Evolutionary conservation across 2,329 filamentous ascomycete species (phyloP), one percentile per base, ranked within the genome.

Genomic region (Trichoderma afroharzianum): DNA sequence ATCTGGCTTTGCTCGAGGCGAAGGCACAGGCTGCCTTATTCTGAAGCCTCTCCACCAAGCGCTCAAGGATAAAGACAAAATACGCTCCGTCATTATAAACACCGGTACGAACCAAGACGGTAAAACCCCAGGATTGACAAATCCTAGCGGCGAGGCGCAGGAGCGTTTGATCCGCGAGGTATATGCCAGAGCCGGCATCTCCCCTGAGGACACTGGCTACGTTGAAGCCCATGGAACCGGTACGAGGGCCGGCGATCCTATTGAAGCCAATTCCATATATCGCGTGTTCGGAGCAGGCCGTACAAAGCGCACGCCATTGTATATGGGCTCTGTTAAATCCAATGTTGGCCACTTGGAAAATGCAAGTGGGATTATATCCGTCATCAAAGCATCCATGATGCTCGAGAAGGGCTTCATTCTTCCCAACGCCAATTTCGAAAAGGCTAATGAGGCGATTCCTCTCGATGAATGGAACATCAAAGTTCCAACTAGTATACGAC

Each of bases 1-100:
- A 24, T 74, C 33, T 50, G 90, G 90, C 0, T 92, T 90, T 74
- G 88, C 85, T 0, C 84, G 89, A 11, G 90, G 88, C 9, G 89
- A 91, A 74, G 89, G 88, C 4, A 84, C 85, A 24, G 87, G 82
- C 7, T 82, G 86, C 63, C 74, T 91, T 3, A 77, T 90, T 12
- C 76, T 91, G 14, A 91, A 91, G 79, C 84, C 83, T 1, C 81
- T 91, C 0, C 82, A 85, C 39, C 82, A 87, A 71, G 89, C 89
- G 2, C 76, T 89, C 28, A 79, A 77, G 55, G 88, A 88, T 73
- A 86, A 86, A 28, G 88, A 91, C 75, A 82, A 83, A 2, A 86
- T 88, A 71, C 81, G 84, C 47, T 85, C 85, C 14, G 80, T 88
- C 39, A 86, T 90, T 64, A 80, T 81, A 32, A 84, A 82, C 18